Conservation (phyloP, 1,284 basidiomycete species). For the Anthracocystis walkeri region DNA sequence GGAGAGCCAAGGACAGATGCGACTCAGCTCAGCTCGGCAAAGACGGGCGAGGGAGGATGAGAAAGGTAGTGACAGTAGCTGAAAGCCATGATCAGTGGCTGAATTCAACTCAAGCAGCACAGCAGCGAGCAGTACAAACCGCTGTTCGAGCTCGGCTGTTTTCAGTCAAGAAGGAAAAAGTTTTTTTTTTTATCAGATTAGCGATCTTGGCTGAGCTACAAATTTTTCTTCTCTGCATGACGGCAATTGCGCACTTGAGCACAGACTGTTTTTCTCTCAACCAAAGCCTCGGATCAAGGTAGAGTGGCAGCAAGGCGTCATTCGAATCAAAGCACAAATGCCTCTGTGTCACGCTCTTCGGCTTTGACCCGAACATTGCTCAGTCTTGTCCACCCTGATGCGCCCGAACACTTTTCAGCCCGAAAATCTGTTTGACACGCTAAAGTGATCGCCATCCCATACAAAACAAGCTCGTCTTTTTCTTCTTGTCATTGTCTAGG, state of each 20-base stretch:
- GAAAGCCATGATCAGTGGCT: no score
- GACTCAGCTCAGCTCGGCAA: background rate
- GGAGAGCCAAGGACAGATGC: background rate
- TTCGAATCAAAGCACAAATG: background rate
- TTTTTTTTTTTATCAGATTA: conserved; percentile 36
- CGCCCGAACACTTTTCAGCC: no score
- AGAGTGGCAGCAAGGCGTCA: background rate
- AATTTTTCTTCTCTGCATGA: conserved; percentile 11
- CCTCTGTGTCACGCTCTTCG: background rate
- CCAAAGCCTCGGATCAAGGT: background rate
- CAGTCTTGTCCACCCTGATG: background rate
- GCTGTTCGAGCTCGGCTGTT: background rate
- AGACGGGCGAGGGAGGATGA: background rate
- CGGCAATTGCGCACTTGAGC: conserved; percentile 7
- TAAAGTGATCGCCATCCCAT: conserved; percentile 5
- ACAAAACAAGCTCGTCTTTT: conserved; percentile 9
- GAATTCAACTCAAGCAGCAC: no score
- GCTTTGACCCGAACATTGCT: conserved; percentile 3
- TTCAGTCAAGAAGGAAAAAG: background rate
- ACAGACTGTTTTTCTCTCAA: background rate
- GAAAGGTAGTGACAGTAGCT: background rate
- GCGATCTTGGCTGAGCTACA: conserved; percentile 24
- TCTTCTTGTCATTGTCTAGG: background rate
- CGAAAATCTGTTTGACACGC: background rate
- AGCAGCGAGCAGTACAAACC: no score